A percentile compares a stretch with the other conserved stretches of the same genome.
Conservation (phyloP, 768 basidiomycete species). For the Myochromella boudieri region DNA sequence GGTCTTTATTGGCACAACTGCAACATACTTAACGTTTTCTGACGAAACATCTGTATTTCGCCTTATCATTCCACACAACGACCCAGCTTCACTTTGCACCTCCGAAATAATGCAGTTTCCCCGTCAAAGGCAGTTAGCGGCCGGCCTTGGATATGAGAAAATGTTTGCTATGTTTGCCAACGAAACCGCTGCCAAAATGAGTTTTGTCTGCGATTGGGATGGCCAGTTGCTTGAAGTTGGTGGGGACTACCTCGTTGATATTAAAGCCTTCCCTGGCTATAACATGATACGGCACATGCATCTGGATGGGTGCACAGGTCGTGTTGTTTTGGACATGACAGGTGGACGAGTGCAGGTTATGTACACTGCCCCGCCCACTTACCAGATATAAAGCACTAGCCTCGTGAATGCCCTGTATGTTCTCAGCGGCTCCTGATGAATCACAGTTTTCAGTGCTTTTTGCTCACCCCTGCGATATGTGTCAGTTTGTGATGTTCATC, state of each 20-base stretch:
- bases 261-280: no score
- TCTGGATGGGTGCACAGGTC: no score
- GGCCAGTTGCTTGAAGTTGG: not conserved
- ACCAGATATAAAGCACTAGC: no score
- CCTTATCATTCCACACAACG: not conserved
- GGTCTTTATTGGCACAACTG: not conserved
- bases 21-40: not conserved
- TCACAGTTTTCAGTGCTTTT: no score
- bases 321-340: no score
- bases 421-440: no score
- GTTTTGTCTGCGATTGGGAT: not conserved
- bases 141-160: not conserved
- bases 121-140: not conserved
- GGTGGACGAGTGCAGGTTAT: no score
- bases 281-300: no score
- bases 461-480: no score
- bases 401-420: no score
- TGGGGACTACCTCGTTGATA: no score
- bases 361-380: no score
- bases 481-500: conserved; percentile 71
- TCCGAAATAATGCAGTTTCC: not conserved
- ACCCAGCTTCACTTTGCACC: not conserved
- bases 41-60: not conserved
- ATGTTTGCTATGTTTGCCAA: not conserved
- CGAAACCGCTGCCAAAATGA: not conserved